phyloP scores from a whole-genome alignment of 208 protist species.

The Trypanosoma rangeli region DNA sequence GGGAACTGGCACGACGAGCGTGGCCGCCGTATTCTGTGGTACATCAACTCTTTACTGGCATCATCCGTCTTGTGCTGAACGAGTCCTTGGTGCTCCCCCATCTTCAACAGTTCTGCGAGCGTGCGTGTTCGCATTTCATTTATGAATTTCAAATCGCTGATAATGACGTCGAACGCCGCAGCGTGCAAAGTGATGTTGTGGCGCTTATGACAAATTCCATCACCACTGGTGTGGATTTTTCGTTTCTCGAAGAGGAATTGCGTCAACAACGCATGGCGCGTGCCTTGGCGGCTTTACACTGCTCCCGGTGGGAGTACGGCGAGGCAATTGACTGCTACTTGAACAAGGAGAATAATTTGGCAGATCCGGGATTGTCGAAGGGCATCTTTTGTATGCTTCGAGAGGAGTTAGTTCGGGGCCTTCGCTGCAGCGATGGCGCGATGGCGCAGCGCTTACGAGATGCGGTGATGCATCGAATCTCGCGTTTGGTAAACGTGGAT shows the following conservation, averaged over 20 bases:
- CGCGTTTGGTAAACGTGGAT: slow-evolving; percentile 55
- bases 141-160: slow-evolving; percentile 56
- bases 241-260: slow-evolving; percentile 40
- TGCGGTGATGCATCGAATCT: slow-evolving; percentile 58
- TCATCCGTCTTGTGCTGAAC: slow-evolving; percentile 23
- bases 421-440: background rate
- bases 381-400: slow-evolving; percentile 62
- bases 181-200: slow-evolving; percentile 43
- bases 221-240: slow-evolving; percentile 28
- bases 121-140: slow-evolving; percentile 44
- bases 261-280: slow-evolving; percentile 53
- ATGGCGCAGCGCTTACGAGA: slow-evolving; percentile 30
- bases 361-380: slow-evolving; percentile 43
- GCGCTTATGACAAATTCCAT: slow-evolving; percentile 31
- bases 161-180: slow-evolving; percentile 30
- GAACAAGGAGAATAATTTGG: slow-evolving; percentile 38
- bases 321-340: slow-evolving; percentile 72
- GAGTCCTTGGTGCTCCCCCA: slow-evolving; percentile 9
- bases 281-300: slow-evolving; percentile 53
- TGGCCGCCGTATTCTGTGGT: slow-evolving; percentile 53
- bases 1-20: slow-evolving; percentile 38
- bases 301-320: slow-evolving; percentile 40
- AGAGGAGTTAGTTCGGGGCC: slow-evolving; percentile 45
- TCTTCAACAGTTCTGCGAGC: slow-evolving; percentile 33
- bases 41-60: slow-evolving; percentile 34